Evolutionary conservation across 176 grass and related monocot genomes (phyloP), one percentile per base, ranked within the genome.

Genomic region (Leersia perrieri): DNA sequence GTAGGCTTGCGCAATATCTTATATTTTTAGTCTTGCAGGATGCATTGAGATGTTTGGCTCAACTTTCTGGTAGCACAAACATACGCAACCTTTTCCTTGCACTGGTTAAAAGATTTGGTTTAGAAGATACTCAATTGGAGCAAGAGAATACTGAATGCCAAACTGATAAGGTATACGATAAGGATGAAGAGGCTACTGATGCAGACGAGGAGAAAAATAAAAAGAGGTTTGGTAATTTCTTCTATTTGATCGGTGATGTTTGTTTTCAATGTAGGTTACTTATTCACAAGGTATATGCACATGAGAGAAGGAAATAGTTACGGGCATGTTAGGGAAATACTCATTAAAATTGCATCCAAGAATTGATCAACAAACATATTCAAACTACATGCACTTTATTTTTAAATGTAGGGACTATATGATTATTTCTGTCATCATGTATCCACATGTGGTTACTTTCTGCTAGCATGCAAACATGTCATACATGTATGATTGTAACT

Each of bases 31-130:
- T 76, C 35, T 89, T 85, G 71, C 78, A 98, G 95, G 92, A 91
- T 69, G 87, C 95, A 47, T 70, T 98, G 80, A 85, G 73, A 74
- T 91, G 83, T 73, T 64, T 98, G 31, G 86, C 88, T 87, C 91
- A 76, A 36, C 74, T 94, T 85, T 82, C 86, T 72, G 81, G 77
- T 66, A 78, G 90, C 42, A 69, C 70, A 78, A 87, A 87, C 84
- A 87, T 93, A 42, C 57, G 55, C 78, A 90, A 77, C 36, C 75
- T 94, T 82, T 98, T 94, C 83, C 40, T 91, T 80, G 94, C 95
- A 74, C 80, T 94, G 73, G 70, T 94, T 58, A 74, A 93, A 85
- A 91, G 79, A 70, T 85, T 84, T 80, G 83, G 85, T 85, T 83
- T 92, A 60, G 71, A 82, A 85, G 88, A 91, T 91, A 45, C 49